phyloP scores from a whole-genome alignment of 1,139 yeast species.

The Hansenula sp. region DNA sequence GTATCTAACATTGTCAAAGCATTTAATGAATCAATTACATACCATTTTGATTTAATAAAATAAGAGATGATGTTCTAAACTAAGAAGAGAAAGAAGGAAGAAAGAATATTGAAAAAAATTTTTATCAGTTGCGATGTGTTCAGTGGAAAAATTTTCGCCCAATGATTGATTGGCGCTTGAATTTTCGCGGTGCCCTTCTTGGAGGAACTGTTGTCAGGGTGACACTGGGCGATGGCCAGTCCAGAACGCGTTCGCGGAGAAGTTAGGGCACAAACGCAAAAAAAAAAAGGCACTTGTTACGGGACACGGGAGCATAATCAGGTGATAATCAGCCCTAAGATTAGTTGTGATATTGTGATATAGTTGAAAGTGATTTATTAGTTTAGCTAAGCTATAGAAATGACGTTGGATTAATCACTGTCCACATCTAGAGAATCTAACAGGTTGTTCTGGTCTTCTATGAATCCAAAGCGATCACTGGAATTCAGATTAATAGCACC shows the following conservation, averaged over 20 bases:
- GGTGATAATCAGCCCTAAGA: no score
- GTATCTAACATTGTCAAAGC: no score
- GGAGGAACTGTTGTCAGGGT: background rate
- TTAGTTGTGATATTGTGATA: no score
- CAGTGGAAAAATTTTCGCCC: slow-evolving; percentile 2
- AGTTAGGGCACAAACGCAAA: background rate
- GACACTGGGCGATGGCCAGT: no score
- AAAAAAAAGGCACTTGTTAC: no score
- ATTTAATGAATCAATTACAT: background rate
- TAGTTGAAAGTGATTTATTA: no score
- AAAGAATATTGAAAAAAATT: slow-evolving; percentile 3
- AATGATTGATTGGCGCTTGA: background rate
- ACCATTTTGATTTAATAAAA: slow-evolving; percentile 8
- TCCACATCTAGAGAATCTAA: slow-evolving; percentile 24
- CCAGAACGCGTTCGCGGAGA: background rate
- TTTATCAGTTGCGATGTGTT: slow-evolving; percentile 3
- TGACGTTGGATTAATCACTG: slow-evolving; percentile 2
- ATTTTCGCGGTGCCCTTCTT: slow-evolving; percentile 1
- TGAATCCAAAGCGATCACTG: slow-evolving; percentile 21
- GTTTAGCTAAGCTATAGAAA: no score
- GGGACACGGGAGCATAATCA: no score
- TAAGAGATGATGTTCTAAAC: background rate
- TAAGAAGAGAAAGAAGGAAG: slow-evolving; percentile 1
- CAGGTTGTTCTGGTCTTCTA: slow-evolving; percentile 25
- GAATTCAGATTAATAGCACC: slow-evolving; percentile 17